These are phyloP conservation scores for Caloboletus firmus DNA, from an alignment of 1,284 basidiomycete species.

Conservation along the genomic window DNA sequence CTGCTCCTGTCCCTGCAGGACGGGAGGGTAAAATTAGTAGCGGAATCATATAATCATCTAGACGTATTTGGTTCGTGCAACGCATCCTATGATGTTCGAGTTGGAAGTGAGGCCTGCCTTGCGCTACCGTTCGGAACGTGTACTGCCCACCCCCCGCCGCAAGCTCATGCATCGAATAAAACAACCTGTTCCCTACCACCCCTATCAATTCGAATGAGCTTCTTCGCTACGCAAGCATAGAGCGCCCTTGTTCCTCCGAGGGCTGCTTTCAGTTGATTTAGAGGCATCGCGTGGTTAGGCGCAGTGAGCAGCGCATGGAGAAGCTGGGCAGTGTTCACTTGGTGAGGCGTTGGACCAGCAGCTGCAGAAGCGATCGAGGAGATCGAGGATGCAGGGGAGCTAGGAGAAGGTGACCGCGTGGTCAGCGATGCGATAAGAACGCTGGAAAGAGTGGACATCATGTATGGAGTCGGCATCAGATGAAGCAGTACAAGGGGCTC, in stretches of 20 bases:
- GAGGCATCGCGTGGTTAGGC: conserved; percentile 54
- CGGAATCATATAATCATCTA: not conserved
- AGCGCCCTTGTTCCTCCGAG: conserved; percentile 56
- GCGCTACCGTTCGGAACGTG: not conserved
- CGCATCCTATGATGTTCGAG: not conserved
- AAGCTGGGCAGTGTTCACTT: conserved; percentile 67
- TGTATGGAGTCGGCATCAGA: conserved; percentile 12
- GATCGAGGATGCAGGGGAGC: conserved; percentile 44
- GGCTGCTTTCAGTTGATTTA: conserved; percentile 63
- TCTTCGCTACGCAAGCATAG: conserved; percentile 71
- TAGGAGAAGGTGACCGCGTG: conserved; percentile 32
- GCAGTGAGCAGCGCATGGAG: conserved; percentile 53
- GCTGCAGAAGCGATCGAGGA: conserved; percentile 37
- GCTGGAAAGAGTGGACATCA: conserved; percentile 39
- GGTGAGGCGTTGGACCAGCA: conserved; percentile 52
- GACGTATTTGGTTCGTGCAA: not conserved
- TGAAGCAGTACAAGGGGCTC: not conserved
- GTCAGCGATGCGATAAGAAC: conserved; percentile 57
- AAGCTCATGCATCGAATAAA: conserved; percentile 54
- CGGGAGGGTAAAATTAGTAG: not conserved
- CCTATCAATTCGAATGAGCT: conserved; percentile 71
- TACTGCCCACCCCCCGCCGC: conserved; percentile 3
- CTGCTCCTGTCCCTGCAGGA: not conserved
- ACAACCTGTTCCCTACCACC: conserved; percentile 71
- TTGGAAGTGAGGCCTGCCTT: not conserved